Conservation (phyloP, 202 grass and related monocot genomes). For the Dendrocalamus latiflorus region DNA sequence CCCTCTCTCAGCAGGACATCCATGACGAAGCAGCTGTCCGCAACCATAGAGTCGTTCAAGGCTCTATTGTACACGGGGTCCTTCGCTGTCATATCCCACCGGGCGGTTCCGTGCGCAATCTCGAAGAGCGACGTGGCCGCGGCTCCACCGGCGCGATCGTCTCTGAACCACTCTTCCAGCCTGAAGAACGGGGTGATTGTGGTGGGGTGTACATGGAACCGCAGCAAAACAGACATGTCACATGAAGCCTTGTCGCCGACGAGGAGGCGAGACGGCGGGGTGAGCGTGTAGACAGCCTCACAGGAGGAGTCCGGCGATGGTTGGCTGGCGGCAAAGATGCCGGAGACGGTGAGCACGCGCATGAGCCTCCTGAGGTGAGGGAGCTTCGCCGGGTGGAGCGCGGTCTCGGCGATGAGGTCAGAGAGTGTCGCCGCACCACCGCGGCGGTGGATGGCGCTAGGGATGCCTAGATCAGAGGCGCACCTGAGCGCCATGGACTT, state of each 20-base stretch:
- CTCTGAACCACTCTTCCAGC: slow-evolving; percentile 14
- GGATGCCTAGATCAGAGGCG: slow-evolving; percentile 32
- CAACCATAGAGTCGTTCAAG: slow-evolving; percentile 17
- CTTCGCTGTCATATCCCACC: background rate
- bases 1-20: background rate
- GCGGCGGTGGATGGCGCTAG: too few species aligned
- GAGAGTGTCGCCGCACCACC: background rate
- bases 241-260: background rate
- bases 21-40: slow-evolving; percentile 19
- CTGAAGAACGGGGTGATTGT: background rate
- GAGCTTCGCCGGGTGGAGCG: background rate
- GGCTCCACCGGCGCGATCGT: background rate
- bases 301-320: background rate
- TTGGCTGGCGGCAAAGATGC: slow-evolving; percentile 5
- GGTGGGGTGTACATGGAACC: background rate
- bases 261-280: slow-evolving; percentile 31
- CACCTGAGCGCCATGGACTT: slow-evolving; percentile 44
- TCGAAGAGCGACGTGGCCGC: background rate
- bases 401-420: background rate
- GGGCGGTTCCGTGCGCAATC: background rate
- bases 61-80: background rate
- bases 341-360: slow-evolving; percentile 23
- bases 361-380: slow-evolving; percentile 26
- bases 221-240: background rate
- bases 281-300: slow-evolving; percentile 18